These are phyloP conservation scores for Penicillium paradoxum DNA, from an alignment of 495 filamentous ascomycete species.

Conservation along the genomic window DNA sequence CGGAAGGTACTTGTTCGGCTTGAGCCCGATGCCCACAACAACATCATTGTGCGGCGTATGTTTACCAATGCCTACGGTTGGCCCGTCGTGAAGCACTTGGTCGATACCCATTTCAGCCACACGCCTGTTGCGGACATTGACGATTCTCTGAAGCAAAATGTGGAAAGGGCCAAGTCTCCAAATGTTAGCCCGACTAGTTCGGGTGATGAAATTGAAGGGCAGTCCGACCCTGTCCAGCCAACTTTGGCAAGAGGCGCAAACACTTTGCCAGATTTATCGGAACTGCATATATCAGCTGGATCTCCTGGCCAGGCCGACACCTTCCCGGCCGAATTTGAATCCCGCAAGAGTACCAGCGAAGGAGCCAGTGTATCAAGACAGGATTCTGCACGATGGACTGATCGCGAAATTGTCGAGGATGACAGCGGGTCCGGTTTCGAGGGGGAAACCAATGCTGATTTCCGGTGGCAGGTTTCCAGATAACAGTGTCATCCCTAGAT, in stretches of 20 bases:
- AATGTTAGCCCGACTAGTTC: constrained; percentile 27
- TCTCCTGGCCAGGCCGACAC: constrained; percentile 7
- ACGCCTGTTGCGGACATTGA: constrained; percentile 52
- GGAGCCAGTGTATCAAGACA: constrained; percentile 21
- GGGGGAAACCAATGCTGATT: constrained; percentile 19
- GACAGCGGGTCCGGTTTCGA: constrained; percentile 26
- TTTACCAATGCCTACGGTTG: constrained; percentile 97
- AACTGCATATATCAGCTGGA: not conserved
- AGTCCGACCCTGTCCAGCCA: constrained; percentile 8
- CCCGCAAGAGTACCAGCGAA: constrained; percentile 9
- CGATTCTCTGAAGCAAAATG: constrained; percentile 50
- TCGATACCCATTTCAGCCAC: constrained; percentile 86
- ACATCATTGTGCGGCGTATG: constrained; percentile 91
- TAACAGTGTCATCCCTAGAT: not conserved
- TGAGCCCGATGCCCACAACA: constrained; percentile 97
- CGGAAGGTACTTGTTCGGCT: constrained; percentile 92
- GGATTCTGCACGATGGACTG: constrained; percentile 38
- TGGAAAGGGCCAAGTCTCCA: constrained; percentile 47
- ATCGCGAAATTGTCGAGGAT: constrained; percentile 33
- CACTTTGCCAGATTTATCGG: not conserved
- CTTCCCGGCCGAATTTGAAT: constrained; percentile 8
- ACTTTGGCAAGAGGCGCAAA: not conserved
- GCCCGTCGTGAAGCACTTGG: constrained; percentile 91
- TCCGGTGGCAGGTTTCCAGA: constrained; percentile 12
- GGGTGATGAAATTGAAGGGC: constrained; percentile 46